A percentile compares a stretch with the other conserved stretches of the same genome.
These are phyloP conservation scores for Sparassis latifolia DNA, from an alignment of 1,284 basidiomycete species.

Conservation along the genomic window DNA sequence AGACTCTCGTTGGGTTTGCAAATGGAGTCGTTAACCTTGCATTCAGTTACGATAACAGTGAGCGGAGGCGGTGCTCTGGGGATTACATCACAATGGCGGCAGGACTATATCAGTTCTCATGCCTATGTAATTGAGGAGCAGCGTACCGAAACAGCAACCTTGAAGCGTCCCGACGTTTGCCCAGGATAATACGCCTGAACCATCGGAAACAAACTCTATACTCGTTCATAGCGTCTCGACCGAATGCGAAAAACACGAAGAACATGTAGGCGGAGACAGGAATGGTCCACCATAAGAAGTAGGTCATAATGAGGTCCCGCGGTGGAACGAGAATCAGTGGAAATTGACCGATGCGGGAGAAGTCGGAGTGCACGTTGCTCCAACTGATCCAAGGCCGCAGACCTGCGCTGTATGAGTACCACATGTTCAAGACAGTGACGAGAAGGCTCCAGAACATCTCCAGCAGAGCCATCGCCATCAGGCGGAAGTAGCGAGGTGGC, in stretches of 20 bases:
- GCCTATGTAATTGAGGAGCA: too few species aligned
- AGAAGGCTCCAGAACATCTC: slow-evolving; percentile 1
- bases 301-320: slow-evolving; percentile 4
- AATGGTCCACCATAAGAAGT: slow-evolving; percentile 6
- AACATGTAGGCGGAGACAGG: slow-evolving; percentile 9
- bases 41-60: too few species aligned
- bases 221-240: slow-evolving; percentile 2
- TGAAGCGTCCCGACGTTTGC: too few species aligned
- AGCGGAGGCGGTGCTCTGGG: too few species aligned
- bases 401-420: slow-evolving; percentile 1
- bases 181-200: slow-evolving; percentile 1
- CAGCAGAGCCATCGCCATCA: background rate
- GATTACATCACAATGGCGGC: too few species aligned
- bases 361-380: slow-evolving; percentile 30
- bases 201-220: background rate
- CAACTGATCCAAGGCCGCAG: slow-evolving; percentile 29
- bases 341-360: slow-evolving; percentile 23
- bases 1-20: too few species aligned
- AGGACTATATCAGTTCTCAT: too few species aligned
- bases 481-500: slow-evolving; percentile 1
- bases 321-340: slow-evolving; percentile 11
- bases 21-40: too few species aligned
- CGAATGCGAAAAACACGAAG: slow-evolving; percentile 11
- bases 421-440: slow-evolving; percentile 2
- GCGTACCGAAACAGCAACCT: too few species aligned